phyloP scores from a whole-genome alignment of 345 rosid genomes.

The Populus pruinosa region DNA sequence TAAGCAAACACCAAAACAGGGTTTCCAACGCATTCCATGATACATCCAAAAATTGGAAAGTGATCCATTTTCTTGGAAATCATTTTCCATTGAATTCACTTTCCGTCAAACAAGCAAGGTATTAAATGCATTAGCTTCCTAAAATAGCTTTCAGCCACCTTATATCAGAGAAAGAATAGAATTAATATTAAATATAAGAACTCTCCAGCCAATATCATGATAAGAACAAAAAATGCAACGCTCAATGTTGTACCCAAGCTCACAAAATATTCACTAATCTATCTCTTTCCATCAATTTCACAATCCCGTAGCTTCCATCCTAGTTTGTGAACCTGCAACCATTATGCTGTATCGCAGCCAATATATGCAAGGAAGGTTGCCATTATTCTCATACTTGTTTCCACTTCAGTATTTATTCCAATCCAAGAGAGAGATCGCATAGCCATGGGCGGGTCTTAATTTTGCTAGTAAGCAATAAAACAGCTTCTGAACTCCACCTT shows the following conservation, averaged over 20 bases:
- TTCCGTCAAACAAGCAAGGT: background rate
- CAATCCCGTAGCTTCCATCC: background rate
- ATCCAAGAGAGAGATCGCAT: background rate
- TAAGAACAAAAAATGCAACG: background rate
- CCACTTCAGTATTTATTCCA: background rate
- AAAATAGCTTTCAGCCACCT: background rate
- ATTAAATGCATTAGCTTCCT: background rate
- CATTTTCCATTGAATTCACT: too few species aligned
- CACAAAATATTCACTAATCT: background rate
- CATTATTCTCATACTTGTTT: background rate
- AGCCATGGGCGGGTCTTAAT: background rate
- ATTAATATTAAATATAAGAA: background rate
- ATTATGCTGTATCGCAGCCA: background rate
- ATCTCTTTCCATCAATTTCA: background rate
- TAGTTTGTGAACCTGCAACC: background rate
- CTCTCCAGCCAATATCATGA: background rate
- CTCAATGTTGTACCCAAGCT: background rate
- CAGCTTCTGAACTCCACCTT: background rate
- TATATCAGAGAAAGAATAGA: background rate
- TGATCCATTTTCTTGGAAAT: too few species aligned
- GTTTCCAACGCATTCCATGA: too few species aligned
- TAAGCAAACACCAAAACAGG: too few species aligned
- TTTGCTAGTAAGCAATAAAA: background rate
- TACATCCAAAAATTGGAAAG: too few species aligned
- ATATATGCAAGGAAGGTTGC: background rate